These are phyloP conservation scores for Yamadazyma tumulicola DNA, from an alignment of 805 yeast genomes.

Conservation along the genomic window DNA sequence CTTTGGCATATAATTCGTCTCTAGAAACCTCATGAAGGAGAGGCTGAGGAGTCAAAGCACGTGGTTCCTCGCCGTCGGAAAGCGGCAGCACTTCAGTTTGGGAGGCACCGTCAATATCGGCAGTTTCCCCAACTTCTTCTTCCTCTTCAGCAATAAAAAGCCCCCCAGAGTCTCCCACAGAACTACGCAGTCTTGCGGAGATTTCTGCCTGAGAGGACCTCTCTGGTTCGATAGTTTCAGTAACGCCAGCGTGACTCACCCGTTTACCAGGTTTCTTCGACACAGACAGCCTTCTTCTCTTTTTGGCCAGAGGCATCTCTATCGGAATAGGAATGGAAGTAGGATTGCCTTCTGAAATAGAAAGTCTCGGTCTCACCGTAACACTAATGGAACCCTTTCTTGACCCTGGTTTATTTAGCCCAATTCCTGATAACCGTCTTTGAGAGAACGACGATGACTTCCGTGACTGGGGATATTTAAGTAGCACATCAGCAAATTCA, in stretches of 20 bases:
- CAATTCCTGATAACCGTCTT: slow-evolving; percentile 36
- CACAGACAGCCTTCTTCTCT: slow-evolving; percentile 27
- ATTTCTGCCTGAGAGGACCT: too few species aligned
- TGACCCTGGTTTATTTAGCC: slow-evolving; percentile 14
- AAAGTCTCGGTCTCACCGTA: slow-evolving; percentile 14
- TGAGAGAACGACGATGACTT: slow-evolving; percentile 28
- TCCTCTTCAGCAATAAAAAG: slow-evolving; percentile 7
- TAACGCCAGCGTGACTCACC: slow-evolving; percentile 12
- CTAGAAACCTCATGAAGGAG: slow-evolving; percentile 5
- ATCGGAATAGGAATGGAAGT: slow-evolving; percentile 32
- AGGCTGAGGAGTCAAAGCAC: neutral
- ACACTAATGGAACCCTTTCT: slow-evolving; percentile 30
- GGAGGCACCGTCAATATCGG: too few species aligned
- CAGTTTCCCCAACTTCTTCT: slow-evolving; percentile 5
- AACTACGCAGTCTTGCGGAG: too few species aligned
- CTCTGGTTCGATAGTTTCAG: neutral
- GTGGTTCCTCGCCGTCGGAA: too few species aligned
- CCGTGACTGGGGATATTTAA: slow-evolving; percentile 26
- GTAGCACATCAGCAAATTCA: slow-evolving; percentile 15
- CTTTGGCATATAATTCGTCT: slow-evolving; percentile 9
- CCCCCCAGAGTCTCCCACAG: too few species aligned
- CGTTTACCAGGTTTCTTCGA: slow-evolving; percentile 9
- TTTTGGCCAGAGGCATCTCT: slow-evolving; percentile 35
- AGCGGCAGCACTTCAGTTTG: too few species aligned
- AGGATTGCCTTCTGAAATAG: slow-evolving; percentile 7